Evolutionary conservation across 805 yeast genomes (phyloP).

Genomic region (Wickerhamomyces bisporus): DNA sequence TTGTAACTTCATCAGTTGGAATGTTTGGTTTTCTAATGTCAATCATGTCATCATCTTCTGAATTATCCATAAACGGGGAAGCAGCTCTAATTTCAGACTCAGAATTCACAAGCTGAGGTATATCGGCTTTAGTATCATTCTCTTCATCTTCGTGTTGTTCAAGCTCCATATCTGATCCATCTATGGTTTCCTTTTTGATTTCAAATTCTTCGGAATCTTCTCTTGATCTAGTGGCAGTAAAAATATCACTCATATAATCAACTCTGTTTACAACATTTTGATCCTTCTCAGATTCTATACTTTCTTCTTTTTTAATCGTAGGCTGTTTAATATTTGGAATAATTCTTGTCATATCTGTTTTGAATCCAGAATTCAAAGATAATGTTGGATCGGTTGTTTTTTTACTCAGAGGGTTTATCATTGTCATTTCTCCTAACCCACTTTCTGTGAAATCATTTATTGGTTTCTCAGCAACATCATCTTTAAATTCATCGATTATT

Average conservation of each 20-base stretch:
- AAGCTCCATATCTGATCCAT: constrained; percentile 5
- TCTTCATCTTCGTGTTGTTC: not conserved
- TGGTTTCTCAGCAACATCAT: constrained; percentile 8
- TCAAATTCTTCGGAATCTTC: constrained; percentile 3
- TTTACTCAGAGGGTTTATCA: constrained; percentile 22
- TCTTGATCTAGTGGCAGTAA: constrained; percentile 4
- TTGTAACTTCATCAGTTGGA: constrained; percentile 17
- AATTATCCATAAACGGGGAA: constrained; percentile 21
- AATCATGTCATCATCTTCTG: constrained; percentile 9
- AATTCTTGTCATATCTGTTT: constrained; percentile 34
- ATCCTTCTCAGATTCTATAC: not conserved
- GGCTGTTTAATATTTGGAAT: constrained; percentile 24
- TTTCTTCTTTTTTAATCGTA: too few species aligned
- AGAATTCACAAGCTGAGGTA: not conserved
- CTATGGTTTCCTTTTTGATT: not conserved
- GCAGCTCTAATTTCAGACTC: constrained; percentile 7
- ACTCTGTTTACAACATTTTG: constrained; percentile 4
- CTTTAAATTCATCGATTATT: constrained; percentile 22
- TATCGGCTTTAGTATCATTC: constrained; percentile 2
- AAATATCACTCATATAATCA: constrained; percentile 21
- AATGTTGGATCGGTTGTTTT: constrained; percentile 12
- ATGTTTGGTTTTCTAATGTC: constrained; percentile 10
- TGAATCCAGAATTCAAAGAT: constrained; percentile 9
- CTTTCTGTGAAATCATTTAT: constrained; percentile 13
- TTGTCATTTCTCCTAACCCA: constrained; percentile 24